Evolutionary conservation across 768 basidiomycete genomes (phyloP).

Genomic region (Termitomyces heimii): DNA sequence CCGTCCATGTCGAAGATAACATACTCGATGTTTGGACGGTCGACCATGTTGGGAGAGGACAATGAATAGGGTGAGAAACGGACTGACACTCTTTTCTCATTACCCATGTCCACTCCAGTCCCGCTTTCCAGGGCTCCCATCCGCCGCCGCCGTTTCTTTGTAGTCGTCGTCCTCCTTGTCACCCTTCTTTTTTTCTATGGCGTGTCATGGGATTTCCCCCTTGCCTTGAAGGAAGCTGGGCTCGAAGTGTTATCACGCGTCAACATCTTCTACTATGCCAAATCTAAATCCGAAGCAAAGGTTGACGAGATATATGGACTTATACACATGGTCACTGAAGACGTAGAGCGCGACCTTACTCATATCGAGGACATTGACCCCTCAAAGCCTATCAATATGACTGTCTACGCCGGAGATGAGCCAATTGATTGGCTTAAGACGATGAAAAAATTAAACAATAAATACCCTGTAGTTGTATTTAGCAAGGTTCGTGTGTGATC

Average conservation of each 20-base stretch:
- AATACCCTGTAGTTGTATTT: conserved; percentile 69
- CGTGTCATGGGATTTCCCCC: conserved; percentile 35
- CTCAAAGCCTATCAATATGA: conserved; percentile 39
- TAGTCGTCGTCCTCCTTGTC: conserved; percentile 30
- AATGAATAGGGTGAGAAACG: not conserved
- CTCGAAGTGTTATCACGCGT: conserved; percentile 31
- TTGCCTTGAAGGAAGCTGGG: conserved; percentile 27
- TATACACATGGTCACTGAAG: conserved; percentile 56
- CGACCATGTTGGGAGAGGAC: not conserved
- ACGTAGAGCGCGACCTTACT: conserved; percentile 33
- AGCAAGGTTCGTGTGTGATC: conserved; percentile 54
- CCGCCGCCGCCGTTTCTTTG: conserved; percentile 43
- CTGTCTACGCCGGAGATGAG: conserved; percentile 47
- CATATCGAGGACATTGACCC: conserved; percentile 38
- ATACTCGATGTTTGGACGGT: conserved; percentile 40
- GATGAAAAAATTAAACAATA: conserved; percentile 32
- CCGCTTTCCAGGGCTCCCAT: conserved; percentile 16
- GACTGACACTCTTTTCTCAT: not conserved
- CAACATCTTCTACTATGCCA: conserved; percentile 31
- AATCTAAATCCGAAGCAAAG: conserved; percentile 19
- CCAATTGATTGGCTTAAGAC: conserved; percentile 39
- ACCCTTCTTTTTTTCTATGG: conserved; percentile 34
- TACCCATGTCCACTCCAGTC: conserved; percentile 14
- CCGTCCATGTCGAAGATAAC: conserved; percentile 76
- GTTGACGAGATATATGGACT: conserved; percentile 67